Base-by-base conservation (phyloP, 306 rosid genomes). In the Fragaria ananassa region DNA sequence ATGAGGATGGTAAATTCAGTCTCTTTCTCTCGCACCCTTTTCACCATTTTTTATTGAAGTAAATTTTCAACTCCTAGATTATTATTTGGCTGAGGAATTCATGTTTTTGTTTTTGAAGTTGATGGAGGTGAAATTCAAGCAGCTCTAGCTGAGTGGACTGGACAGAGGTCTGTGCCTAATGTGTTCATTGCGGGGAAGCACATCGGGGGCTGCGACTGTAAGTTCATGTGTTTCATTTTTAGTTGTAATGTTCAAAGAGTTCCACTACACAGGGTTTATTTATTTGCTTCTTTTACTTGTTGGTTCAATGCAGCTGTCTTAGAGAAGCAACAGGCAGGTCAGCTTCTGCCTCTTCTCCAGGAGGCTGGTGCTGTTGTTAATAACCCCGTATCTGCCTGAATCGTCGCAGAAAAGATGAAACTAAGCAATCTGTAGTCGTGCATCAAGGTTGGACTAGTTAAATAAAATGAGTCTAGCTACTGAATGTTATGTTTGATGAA, bases 171-270 rank as follows among this genome's bases (percentile, higher is more conserved):
- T 6, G 98, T 93, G 18, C 96, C 98, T 51, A 93, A 86, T 14
- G 98, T 93, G 80, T 90, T 90, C 71, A 89, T 93, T 35, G 96
- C 85, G 65, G 91, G 91, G 49, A 87, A 93, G 35, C 85, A 83
- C 71, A 63, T 86, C 37, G 89, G 89, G 70, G 89, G 89, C 5
- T 83, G 85, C 45, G 86, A 83, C 72, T 53, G 90, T 81, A 81
- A 79, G 86, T 77, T 49, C 56, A 64, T 56, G 54, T 21, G 58
- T 21, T 67, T 2, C 63, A 18, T 49, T 49, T n/a, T 35, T 45
- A 18, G 27, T 17, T 74, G 41, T 15, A 8, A 47, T 4, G 2
- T 74, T 34, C 41, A 41, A 50, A 12, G 5, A 15, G 45, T 35
- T 7, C 10, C 44, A 41, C 44, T 41, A 41, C 10, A 7, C 44